Evolutionary conservation across 352 stramenopile species (phyloP).

Genomic region (Pythium plurisporium): DNA sequence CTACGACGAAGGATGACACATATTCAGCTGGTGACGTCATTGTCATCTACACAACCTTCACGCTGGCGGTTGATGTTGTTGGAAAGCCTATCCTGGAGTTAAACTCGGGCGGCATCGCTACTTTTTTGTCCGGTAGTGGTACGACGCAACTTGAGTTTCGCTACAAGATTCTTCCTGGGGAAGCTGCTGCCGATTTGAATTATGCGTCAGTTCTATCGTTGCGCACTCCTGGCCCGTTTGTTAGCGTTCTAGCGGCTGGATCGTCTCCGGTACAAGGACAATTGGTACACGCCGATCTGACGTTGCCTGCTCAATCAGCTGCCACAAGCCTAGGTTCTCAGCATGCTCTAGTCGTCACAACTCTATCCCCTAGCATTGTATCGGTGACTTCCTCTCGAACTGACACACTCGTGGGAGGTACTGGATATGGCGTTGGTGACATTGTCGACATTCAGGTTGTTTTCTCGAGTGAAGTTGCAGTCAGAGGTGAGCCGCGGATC

Average conservation of each 20-base stretch:
- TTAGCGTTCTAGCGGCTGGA: background rate
- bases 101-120: slow-evolving; percentile 54
- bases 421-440: slow-evolving; percentile 62
- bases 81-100: slow-evolving; percentile 56
- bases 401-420: slow-evolving; percentile 24
- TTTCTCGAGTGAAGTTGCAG: slow-evolving; percentile 54
- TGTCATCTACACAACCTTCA: slow-evolving; percentile 51
- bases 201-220: slow-evolving; percentile 46
- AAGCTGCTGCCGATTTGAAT: slow-evolving; percentile 41
- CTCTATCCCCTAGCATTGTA: slow-evolving; percentile 29
- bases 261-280: slow-evolving; percentile 6
- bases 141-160: slow-evolving; percentile 53
- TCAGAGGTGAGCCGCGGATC: slow-evolving; percentile 40
- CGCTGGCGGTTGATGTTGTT: slow-evolving; percentile 38
- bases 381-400: slow-evolving; percentile 40
- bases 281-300: slow-evolving; percentile 33
- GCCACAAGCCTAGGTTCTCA: slow-evolving; percentile 29
- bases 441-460: slow-evolving; percentile 60
- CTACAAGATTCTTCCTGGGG: slow-evolving; percentile 51
- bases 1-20: slow-evolving; percentile 32
- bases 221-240: slow-evolving; percentile 20
- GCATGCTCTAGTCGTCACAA: slow-evolving; percentile 38
- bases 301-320: slow-evolving; percentile 27
- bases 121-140: slow-evolving; percentile 42
- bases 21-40: slow-evolving; percentile 69